A percentile compares a stretch with the other conserved stretches of the same genome.
Conservation (phyloP, 2,329 filamentous ascomycete species). For the Pseudogymnoascus sp. region DNA sequence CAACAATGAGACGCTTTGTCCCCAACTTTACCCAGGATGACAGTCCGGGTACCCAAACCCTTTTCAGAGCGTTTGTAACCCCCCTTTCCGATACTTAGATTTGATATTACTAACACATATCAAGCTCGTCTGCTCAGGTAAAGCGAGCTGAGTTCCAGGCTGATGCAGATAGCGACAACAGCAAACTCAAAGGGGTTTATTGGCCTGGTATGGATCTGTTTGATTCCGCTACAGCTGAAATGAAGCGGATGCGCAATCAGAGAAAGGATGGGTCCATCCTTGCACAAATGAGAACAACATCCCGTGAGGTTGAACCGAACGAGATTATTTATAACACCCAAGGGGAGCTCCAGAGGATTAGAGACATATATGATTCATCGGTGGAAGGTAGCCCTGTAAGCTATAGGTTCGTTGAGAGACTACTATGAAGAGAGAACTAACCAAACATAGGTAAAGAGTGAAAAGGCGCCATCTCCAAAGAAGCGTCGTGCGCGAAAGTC, state of each 20-base stretch:
- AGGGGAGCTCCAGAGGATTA: slow-evolving; percentile 41
- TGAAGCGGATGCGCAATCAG: slow-evolving; percentile 68
- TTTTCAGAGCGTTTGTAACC: neutral
- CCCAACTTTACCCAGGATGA: slow-evolving; percentile 19
- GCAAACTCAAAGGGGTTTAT: slow-evolving; percentile 56
- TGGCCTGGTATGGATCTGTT: slow-evolving; percentile 78
- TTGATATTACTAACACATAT: neutral
- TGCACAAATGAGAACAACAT: slow-evolving; percentile 54
- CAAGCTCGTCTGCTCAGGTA: neutral
- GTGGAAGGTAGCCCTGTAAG: slow-evolving; percentile 42
- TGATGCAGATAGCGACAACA: slow-evolving; percentile 3
- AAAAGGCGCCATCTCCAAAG: slow-evolving; percentile 18
- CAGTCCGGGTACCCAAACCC: neutral
- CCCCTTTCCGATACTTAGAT: neutral
- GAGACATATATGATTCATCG: slow-evolving; percentile 53
- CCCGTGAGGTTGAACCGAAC: slow-evolving; percentile 51
- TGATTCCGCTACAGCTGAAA: slow-evolving; percentile 65
- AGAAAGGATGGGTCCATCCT: slow-evolving; percentile 67
- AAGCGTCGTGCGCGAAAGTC: slow-evolving; percentile 23
- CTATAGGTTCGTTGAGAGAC: neutral
- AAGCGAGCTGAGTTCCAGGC: neutral
- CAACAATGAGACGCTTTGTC: slow-evolving; percentile 20
- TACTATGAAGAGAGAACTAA: neutral
- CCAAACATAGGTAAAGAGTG: neutral
- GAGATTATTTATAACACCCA: slow-evolving; percentile 55